phyloP scores from a whole-genome alignment of 148 eudicot genomes.

The Cornus suecica region DNA sequence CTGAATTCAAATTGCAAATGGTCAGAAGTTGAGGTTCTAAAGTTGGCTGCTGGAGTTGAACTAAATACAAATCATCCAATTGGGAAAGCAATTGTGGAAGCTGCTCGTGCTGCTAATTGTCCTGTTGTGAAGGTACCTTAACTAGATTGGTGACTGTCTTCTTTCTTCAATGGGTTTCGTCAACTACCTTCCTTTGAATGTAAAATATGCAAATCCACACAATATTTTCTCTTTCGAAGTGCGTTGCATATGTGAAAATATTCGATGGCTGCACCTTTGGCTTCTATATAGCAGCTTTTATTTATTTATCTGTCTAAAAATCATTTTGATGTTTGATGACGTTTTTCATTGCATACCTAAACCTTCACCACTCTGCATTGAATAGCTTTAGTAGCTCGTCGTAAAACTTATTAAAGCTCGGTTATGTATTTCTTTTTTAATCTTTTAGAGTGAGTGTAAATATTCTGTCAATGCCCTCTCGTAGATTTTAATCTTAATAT shows the following conservation, averaged over 20 bases:
- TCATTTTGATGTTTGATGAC: not conserved
- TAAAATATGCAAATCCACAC: not conserved
- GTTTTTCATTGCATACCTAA: too few relatives aligned
- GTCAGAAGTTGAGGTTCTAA: constrained; percentile 70
- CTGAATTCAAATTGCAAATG: constrained; percentile 21
- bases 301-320: not conserved
- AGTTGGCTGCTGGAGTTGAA: constrained; percentile 90
- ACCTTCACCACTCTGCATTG: too few relatives aligned
- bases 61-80: constrained; percentile 90
- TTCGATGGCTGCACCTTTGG: not conserved
- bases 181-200: not conserved
- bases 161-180: not conserved
- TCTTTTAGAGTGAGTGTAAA: not conserved
- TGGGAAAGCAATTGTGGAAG: constrained; percentile 94
- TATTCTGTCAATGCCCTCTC: not conserved
- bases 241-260: constrained; percentile 1
- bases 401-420: not conserved
- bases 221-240: not conserved
- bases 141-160: not conserved
- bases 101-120: constrained; percentile 58
- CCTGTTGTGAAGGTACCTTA: constrained; percentile 42
- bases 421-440: not conserved
- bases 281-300: not conserved
- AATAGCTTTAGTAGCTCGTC: not conserved
- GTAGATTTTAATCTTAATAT: not conserved